Percentiles rank a stretch among this genome's conserved stretches.
These are phyloP conservation scores for Paecilomyces formosus DNA, from an alignment of 2,329 filamentous ascomycete species.

Conservation along the genomic window DNA sequence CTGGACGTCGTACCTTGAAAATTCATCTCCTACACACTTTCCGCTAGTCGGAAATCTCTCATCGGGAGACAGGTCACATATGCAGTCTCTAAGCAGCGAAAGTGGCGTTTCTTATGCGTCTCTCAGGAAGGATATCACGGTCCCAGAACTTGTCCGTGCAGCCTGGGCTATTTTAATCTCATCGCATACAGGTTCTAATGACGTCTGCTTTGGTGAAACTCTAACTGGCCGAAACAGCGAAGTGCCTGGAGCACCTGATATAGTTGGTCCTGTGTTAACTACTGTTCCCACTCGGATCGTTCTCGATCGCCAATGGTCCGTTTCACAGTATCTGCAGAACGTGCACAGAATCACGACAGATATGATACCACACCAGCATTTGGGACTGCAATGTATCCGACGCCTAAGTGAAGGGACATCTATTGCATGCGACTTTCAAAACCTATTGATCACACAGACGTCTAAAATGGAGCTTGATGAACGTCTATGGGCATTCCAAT, in stretches of 20 bases:
- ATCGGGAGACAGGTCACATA: conserved; percentile 17
- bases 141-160: conserved; percentile 45
- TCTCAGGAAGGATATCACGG: conserved; percentile 26
- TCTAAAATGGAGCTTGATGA: conserved; percentile 15
- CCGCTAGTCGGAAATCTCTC: conserved; percentile 15
- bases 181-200: conserved; percentile 38
- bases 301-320: conserved; percentile 27
- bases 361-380: conserved; percentile 59
- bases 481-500: conserved; percentile 22
- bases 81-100: conserved; percentile 9
- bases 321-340: conserved; percentile 45
- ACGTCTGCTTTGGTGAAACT: conserved; percentile 49
- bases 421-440: conserved; percentile 41
- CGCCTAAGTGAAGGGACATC: conserved; percentile 43
- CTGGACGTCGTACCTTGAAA: conserved; percentile 23
- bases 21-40: conserved; percentile 20
- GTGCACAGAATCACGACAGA: conserved; percentile 51
- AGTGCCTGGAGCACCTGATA: conserved; percentile 40
- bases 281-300: conserved; percentile 32
- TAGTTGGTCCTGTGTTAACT: conserved; percentile 37
- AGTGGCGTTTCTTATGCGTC: conserved; percentile 13
- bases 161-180: conserved; percentile 47
- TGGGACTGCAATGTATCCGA: conserved; percentile 48
- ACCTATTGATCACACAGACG: conserved; percentile 37
- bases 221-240: conserved; percentile 48